Conservation (phyloP, 2,329 filamentous ascomycete species). For the Fusarium mexicanum region DNA sequence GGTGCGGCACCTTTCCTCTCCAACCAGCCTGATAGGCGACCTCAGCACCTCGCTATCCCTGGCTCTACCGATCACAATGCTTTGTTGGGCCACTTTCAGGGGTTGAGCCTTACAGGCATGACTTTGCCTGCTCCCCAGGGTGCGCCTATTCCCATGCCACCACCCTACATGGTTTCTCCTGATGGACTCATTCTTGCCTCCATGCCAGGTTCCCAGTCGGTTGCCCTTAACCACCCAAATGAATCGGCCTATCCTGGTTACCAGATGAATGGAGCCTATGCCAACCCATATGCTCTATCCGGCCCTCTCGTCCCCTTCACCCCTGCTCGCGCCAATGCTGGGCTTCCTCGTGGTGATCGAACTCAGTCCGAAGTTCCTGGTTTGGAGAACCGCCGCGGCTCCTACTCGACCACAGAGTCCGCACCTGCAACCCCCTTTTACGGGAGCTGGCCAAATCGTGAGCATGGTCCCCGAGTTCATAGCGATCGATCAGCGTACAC, state of each 20-base stretch:
- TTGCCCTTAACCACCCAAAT: constrained; percentile 48
- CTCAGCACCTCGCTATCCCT: constrained; percentile 46
- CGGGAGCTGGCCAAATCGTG: constrained; percentile 61
- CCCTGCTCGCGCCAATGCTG: constrained; percentile 58
- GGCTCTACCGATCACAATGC: constrained; percentile 45
- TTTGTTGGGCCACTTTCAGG: constrained; percentile 50
- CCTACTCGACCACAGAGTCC: constrained; percentile 75
- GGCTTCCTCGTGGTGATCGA: constrained; percentile 58
- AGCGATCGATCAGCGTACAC: constrained; percentile 72
- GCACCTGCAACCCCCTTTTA: constrained; percentile 73
- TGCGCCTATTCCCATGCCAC: constrained; percentile 48
- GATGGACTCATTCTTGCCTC: constrained; percentile 53
- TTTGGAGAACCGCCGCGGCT: constrained; percentile 72
- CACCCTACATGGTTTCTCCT: constrained; percentile 51
- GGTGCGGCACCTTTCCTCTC: constrained; percentile 47
- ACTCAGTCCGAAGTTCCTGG: constrained; percentile 66
- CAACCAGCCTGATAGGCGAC: constrained; percentile 43
- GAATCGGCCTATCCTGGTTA: constrained; percentile 49
- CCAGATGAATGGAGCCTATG: constrained; percentile 48
- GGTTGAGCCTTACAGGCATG: constrained; percentile 51
- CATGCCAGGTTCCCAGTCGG: constrained; percentile 47
- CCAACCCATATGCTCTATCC: constrained; percentile 50
- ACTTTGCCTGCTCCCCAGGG: constrained; percentile 45
- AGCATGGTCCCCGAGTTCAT: constrained; percentile 68
- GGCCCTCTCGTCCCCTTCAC: constrained; percentile 61